Base-by-base conservation (phyloP, 768 basidiomycete genomes). In the Coprinopsis strossmayeri region DNA sequence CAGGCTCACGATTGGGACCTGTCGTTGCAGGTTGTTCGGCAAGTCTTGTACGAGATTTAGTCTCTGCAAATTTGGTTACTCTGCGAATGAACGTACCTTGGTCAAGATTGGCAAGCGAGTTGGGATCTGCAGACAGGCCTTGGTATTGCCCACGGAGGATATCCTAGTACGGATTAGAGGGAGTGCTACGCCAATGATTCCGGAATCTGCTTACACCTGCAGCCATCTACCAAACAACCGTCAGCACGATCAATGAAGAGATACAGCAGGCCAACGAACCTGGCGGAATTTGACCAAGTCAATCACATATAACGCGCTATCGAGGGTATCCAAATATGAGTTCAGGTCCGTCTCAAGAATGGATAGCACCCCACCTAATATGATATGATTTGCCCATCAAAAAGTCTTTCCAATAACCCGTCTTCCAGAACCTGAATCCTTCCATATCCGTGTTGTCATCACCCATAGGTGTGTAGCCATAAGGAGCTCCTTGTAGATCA, bases 401-500 rank as follows among this genome's bases (percentile, higher is more conserved):
- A 59, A 89, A 91, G 20, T 97, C 86, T 55, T 78, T 82, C 96
- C 95, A 93, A 58, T 93, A 94, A 0, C 93, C 96, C 0, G 84
- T 87, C 69, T 98, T 97, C 96, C 96, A 99, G 71, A 99, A 99
- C 24, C 96, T 74, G 72, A 93, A 99, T 0, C 94, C 93, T 62
- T 98, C 96, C 86, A 97, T 96, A 26, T 94, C 96, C 20, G 69
- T 65, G 54, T 95, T 89, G 57, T 95, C 91, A 57, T 95, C 83
- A 1, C 96, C 96, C 96, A 99, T 99, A 0, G 96, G 96, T 0
- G 94, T 90, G 58, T 94, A 97, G 0, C 86, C 93, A 55, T 98
- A 98, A 1, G 95, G 93, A 0, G 91, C 90, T 0, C 93, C 93
- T 23, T 92, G 80, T 10, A 99, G 72, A 60, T 99, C 88, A 43